Evolutionary conservation across 225 moss, liverwort and hornwort species (phyloP).

Genomic region (Physcomitrium patens): DNA sequence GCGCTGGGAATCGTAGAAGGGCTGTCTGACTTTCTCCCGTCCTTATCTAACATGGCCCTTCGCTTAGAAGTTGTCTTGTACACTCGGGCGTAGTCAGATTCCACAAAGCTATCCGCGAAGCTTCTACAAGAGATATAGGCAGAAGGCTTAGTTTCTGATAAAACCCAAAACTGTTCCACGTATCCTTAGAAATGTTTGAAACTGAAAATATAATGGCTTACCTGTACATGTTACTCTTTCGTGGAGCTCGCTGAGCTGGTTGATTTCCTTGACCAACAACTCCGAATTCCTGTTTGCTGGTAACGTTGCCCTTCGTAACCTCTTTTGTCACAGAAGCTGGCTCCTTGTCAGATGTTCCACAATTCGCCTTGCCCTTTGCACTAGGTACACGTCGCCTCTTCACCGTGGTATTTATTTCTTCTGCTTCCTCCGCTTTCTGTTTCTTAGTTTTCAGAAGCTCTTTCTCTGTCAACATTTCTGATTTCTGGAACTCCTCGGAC

Average conservation of each 20-base stretch:
- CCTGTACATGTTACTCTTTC: slow-evolving; percentile 55
- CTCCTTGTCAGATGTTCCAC: slow-evolving; percentile 24
- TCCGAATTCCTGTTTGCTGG: slow-evolving; percentile 34
- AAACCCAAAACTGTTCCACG: not conserved
- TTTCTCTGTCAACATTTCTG: slow-evolving; percentile 19
- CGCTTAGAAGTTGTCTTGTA: slow-evolving; percentile 97
- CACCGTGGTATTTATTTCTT: slow-evolving; percentile 24
- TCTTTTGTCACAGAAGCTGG: slow-evolving; percentile 18
- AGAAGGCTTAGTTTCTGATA: not conserved
- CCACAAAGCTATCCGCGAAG: slow-evolving; percentile 83
- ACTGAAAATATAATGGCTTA: slow-evolving; percentile 2
- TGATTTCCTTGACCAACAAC: slow-evolving; percentile 33
- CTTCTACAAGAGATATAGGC: slow-evolving; percentile 42
- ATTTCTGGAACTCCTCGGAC: slow-evolving; percentile 8
- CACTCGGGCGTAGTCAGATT: slow-evolving; percentile 94
- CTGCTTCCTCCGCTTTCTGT: slow-evolving; percentile 40
- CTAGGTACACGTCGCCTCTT: slow-evolving; percentile 40
- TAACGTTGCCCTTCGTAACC: slow-evolving; percentile 23
- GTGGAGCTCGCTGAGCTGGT: slow-evolving; percentile 38
- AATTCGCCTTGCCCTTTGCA: slow-evolving; percentile 34
- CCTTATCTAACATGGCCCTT: slow-evolving; percentile 91
- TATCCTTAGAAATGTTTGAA: not conserved
- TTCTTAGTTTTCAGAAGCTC: slow-evolving; percentile 37
- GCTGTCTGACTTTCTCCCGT: slow-evolving; percentile 59
- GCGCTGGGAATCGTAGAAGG: slow-evolving; percentile 35